Base-by-base conservation (phyloP, 371 early-diverging fungal species). In the Lichtheimia ornata region DNA sequence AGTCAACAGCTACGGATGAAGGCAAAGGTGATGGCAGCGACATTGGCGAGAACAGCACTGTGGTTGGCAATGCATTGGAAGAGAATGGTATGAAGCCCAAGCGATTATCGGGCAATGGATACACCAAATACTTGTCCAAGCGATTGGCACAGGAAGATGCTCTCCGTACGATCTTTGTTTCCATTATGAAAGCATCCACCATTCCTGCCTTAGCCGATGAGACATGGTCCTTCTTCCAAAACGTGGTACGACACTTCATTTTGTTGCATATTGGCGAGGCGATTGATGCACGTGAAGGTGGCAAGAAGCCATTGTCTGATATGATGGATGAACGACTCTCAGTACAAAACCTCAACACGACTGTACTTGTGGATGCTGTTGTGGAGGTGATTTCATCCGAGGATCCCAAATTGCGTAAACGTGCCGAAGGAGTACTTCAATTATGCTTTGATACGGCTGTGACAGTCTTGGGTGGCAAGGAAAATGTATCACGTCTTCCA, bases 331-430 rank as follows among this genome's bases (percentile, higher is more conserved):
- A 84, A 59, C 61, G 75, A 4, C 41, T 75, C 20, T 65, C 74
- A 14, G 77, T 75, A 18, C 76, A 75, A 25, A 71, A 77, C 28
- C 63, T 84, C 55, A 88, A 87, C 41, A 84, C 79, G 27, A 86
- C 82, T 4, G 74, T 85, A 14, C 82, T 95, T 52, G 85, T 95
- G 1, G 91, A 92, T 25, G 91, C 93, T 0, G 74, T 96, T 25
- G 90, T 95, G 5, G 84, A 90, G 27, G 82, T 86, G 15, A 88
- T 94, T 60, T 83, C 94, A 0, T 88, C 90, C 4, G 91, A 90
- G 58, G 80, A 86, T 52, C 30, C 61, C 2, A 78, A 83, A 7
- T 66, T 89, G 20, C 79, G 91, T n/a, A 73, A 85, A 53, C 67
- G 91, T 12, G 92, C 90, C 7, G 88, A 88, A 68, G 79, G 82